Evolutionary conservation across 495 filamentous ascomycete genomes (phyloP).

Genomic region (Xylaria flabelliformis): DNA sequence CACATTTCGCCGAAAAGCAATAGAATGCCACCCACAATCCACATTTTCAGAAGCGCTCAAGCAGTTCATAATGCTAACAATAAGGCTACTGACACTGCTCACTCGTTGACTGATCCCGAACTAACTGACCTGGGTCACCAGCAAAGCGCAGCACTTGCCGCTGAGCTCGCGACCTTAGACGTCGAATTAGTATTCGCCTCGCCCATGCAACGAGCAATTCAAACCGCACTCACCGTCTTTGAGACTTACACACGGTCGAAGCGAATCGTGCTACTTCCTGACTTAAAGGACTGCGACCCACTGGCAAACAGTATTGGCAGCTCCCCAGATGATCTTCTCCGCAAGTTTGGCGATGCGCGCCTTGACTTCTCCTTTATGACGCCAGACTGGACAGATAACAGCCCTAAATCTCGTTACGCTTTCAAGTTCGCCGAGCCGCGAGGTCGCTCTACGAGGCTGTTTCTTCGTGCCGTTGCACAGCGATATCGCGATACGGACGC

Average conservation of each 20-base stretch:
- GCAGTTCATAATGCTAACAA: background rate
- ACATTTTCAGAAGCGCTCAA: slow-evolving; percentile 10
- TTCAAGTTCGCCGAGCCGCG: background rate
- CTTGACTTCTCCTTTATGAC: background rate
- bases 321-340: background rate
- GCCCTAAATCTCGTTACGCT: background rate
- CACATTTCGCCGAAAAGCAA: background rate
- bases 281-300: background rate
- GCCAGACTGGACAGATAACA: background rate
- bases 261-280: background rate
- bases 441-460: background rate
- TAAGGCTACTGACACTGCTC: too few relatives aligned
- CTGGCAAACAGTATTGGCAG: background rate
- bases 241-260: background rate
- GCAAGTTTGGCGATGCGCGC: background rate
- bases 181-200: background rate
- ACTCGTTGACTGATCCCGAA: background rate
- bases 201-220: slow-evolving; percentile 3
- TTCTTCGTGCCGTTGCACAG: background rate
- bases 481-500: background rate
- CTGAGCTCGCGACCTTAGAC: background rate
- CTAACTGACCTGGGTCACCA: background rate
- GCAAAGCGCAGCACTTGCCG: background rate
- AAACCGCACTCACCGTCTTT: slow-evolving; percentile 12
- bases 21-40: slow-evolving; percentile 13